Conservation (phyloP, 805 yeast genomes). For the Teunomyces gatunensis region DNA sequence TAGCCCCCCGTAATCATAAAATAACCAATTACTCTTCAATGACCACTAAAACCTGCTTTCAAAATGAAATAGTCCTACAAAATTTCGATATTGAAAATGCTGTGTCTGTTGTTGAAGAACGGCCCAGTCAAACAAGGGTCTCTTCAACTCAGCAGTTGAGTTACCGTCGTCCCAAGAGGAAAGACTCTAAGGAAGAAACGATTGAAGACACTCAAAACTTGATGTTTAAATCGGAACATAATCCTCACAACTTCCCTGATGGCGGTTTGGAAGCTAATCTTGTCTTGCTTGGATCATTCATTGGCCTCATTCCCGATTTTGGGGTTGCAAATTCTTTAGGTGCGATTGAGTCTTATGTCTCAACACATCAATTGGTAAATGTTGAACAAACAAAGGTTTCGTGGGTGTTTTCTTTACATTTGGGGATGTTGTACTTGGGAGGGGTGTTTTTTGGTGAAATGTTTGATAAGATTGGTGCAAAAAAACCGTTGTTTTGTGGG, state of each 20-base stretch:
- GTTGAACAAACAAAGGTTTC: constrained; percentile 14
- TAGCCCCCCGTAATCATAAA: neutral
- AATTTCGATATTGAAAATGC: neutral
- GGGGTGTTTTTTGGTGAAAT: constrained; percentile 43
- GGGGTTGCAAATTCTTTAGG: constrained; percentile 21
- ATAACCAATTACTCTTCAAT: neutral
- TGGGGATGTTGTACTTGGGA: constrained; percentile 18
- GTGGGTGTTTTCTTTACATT: constrained; percentile 19
- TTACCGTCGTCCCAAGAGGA: neutral
- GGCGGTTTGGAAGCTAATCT: constrained; percentile 17
- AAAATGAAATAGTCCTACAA: neutral
- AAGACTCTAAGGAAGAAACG: neutral
- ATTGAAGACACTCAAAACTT: neutral
- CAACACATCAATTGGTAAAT: constrained; percentile 12
- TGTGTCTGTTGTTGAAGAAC: neutral
- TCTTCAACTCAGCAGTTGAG: constrained; percentile 2
- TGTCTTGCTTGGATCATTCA: constrained; percentile 18
- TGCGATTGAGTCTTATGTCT: constrained; percentile 19
- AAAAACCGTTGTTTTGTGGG: constrained; percentile 35
- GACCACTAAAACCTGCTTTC: neutral
- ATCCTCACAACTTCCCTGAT: constrained; percentile 18
- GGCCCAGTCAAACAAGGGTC: neutral
- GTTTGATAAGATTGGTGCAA: constrained; percentile 47
- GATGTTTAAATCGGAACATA: constrained; percentile 16
- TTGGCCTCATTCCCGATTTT: constrained; percentile 19